Evolutionary conservation across 768 basidiomycete species (phyloP), one percentile per base, ranked within the genome.

Genomic region (Neoboletus subvelutipes): DNA sequence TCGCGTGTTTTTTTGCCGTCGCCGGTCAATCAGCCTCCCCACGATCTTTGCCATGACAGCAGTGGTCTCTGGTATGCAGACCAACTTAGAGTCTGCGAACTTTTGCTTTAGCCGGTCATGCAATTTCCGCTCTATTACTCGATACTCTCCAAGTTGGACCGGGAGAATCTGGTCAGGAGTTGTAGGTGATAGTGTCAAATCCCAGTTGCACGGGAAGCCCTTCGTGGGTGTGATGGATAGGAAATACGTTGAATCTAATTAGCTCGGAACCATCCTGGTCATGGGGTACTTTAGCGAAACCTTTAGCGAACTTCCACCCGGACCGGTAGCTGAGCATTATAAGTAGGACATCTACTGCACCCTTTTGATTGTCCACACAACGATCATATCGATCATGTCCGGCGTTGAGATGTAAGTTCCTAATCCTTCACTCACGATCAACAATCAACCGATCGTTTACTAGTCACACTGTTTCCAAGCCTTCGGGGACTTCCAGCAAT

Each of bases 381-480:
- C 58, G 57, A 22, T 39, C 37, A 64, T 12, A 36, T 36, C 34
- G 34, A 36, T 63, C 61, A 86, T 85, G 84, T 78, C 80, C 50
- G 80, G 76, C 60, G 85, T 88, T 59, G 77, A 85, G 70, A 86
- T 87, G 85, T 85, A 55, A 43, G 78, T 72, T 54, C 34, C n/a
- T 48, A 24, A 34, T 36, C 45, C n/a, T 36, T 39, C 20, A 18
- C 29, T 36, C 20, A 43, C 33, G 50, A 13, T 51, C 42, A 10
- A 53, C n/a, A 24, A 42, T 40, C 24, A 34, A 37, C 34, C 10
- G 5, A 6, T 48, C 28, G 37, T n/a, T 20, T 20, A 28, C 50
- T 48, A 65, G 59, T 31, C 70, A 67, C 45, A 47, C 64, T 48
- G 43, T 71, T 52, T 45, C 58, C 18, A 67, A 57, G 50, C 52